A percentile compares a stretch with the other conserved stretches of the same genome.
Evolutionary conservation across 2,329 filamentous ascomycete genomes (phyloP).

Genomic region (Diaporthe helianthi): DNA sequence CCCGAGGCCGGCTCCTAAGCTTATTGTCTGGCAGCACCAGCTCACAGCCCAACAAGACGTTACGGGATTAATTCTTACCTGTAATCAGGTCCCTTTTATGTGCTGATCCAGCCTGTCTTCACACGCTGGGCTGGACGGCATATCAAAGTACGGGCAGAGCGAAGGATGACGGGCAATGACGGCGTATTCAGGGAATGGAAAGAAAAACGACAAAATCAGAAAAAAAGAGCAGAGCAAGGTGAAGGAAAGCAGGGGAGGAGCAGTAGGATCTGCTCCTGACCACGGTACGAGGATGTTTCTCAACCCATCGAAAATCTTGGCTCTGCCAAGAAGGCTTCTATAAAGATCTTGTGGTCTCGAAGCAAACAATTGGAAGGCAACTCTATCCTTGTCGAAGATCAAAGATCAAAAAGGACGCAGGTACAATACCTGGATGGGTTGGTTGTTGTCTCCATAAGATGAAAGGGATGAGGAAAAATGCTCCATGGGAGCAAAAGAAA

Average conservation of each 20-base stretch:
- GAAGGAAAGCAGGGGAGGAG: not conserved
- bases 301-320: no score
- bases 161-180: no score
- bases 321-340: not conserved
- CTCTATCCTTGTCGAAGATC: not conserved
- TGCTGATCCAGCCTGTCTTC: no score
- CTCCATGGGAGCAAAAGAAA: not conserved
- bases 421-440: not conserved
- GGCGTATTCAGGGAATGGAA: no score
- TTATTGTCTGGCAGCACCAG: fast-evolving
- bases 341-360: not conserved
- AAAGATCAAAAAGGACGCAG: not conserved
- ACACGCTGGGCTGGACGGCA: no score
- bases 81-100: no score
- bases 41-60: not conserved
- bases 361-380: not conserved
- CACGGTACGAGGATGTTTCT: not conserved
- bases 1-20: not conserved
- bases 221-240: not conserved
- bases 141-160: no score
- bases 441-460: not conserved
- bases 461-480: not conserved
- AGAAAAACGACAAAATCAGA: not conserved
- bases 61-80: no score
- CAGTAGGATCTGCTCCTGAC: not conserved